Conservation (phyloP, 1,284 basidiomycete genomes). For the Wolfiporia cocos region DNA sequence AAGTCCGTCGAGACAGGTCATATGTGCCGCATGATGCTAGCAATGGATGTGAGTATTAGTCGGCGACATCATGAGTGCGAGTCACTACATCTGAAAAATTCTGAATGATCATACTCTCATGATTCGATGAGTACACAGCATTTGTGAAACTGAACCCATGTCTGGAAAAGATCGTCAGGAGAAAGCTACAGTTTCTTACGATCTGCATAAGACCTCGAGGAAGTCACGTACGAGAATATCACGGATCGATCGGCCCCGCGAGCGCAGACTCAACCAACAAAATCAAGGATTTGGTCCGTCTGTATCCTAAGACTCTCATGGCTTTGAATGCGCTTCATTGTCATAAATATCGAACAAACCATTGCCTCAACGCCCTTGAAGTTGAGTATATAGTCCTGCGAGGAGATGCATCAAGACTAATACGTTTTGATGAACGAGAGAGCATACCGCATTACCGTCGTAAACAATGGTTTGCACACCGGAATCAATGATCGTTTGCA, state of each 20-base stretch:
- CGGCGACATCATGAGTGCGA: background rate
- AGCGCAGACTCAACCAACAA: constrained; percentile 75
- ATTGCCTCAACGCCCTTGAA: constrained; percentile 56
- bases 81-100: constrained; percentile 67
- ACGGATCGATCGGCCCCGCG: constrained; percentile 69
- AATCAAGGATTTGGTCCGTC: constrained; percentile 71
- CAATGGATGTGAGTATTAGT: constrained; percentile 5
- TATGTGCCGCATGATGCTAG: constrained; percentile 83
- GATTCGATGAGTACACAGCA: constrained; percentile 37
- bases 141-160: constrained; percentile 91
- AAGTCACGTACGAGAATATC: constrained; percentile 75
- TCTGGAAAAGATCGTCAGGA: constrained; percentile 38
- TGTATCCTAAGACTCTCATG: constrained; percentile 49
- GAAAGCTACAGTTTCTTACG: background rate
- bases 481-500: constrained; percentile 55
- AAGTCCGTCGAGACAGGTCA: constrained; percentile 84
- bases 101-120: constrained; percentile 33
- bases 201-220: background rate
- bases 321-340: constrained; percentile 73
- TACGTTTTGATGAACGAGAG: background rate
- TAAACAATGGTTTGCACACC: constrained; percentile 49
- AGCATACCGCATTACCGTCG: constrained; percentile 48
- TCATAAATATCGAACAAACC: constrained; percentile 41
- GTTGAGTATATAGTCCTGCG: constrained; percentile 51
- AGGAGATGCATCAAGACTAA: background rate